phyloP scores from a whole-genome alignment of 805 yeast species.

The Saturnispora gosingensis region DNA sequence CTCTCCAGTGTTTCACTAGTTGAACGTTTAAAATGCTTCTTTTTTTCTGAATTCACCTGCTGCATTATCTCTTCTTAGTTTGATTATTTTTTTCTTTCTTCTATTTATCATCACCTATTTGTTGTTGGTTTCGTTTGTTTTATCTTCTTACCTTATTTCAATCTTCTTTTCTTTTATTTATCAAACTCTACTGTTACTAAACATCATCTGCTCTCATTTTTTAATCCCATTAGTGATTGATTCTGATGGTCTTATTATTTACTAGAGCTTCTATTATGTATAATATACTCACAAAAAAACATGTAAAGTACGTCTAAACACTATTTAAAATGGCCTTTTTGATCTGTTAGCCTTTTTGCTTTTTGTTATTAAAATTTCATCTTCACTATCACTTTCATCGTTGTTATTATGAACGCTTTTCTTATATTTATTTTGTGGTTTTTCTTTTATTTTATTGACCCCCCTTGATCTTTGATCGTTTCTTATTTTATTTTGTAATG shows the following conservation, averaged over 20 bases:
- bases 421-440: conserved; percentile 1
- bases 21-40: not conserved
- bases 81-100: not conserved
- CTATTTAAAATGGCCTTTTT: conserved; percentile 4
- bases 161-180: not conserved
- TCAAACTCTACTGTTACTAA: not conserved
- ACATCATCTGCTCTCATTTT: not conserved
- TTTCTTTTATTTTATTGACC: conserved; percentile 2
- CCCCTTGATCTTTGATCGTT: conserved; percentile 14
- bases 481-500: conserved; percentile 24
- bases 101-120: too few relatives aligned
- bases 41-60: not conserved
- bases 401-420: not conserved
- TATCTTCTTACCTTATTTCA: not conserved
- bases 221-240: not conserved
- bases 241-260: not conserved
- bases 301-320: not conserved
- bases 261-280: not conserved
- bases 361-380: not conserved
- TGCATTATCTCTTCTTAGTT: not conserved
- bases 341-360: not conserved
- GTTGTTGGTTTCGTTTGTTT: not conserved
- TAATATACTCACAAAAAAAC: not conserved
- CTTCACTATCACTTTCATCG: not conserved
- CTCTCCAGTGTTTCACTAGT: not conserved